Base-by-base conservation (phyloP, 352 stramenopile species). In the Lagenidium giganteum region DNA sequence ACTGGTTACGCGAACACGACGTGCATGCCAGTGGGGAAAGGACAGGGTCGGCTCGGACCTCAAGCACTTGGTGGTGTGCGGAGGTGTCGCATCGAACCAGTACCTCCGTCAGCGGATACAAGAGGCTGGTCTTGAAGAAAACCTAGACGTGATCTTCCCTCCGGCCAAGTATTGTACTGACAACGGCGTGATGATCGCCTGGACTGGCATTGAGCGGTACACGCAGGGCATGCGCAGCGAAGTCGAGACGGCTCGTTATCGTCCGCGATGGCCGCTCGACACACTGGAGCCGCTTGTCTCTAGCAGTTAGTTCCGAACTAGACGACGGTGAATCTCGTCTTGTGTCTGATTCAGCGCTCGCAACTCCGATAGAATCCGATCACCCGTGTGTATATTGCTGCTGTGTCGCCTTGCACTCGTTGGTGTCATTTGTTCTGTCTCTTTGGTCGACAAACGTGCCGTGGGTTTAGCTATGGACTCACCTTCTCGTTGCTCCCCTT, bases 161-260 rank as follows among this genome's bases (percentile, higher is more conserved):
- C 77, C 82, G 5, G 57, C 70, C 16, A 68, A 88, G 49, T 86
- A 98, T 31, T 99, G 97, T 70, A 99, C 96, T 2, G 97, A 99
- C 79, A 98, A 99, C 60, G 96, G 93, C 34, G 93, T 97, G 20
- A 98, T 98, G 92, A 70, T 97, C 35, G 96, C 96, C 2, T 99
- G 94, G 95, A 88, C 95, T 7, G 95, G 89, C 5, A 61, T 92
- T 11, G 79, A 95, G 50, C 61, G 71, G 20, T 74, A 86, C 47
- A 28, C 40, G 7, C 51, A 48, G 4, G 76, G 74, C 20, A 71
- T 78, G 53, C 77, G 79, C 2, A 85, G 65, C 43, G 72, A 91
- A 12, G 60, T 67, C 0, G 34, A 56, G 9, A 45, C 41, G 6
- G 67, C 69, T 28, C 75, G 78, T 20, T 93, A 93, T 57, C 58